A percentile compares a stretch with the other conserved stretches of the same genome.
These are phyloP conservation scores for Choricystis sp. DNA, from an alignment of 139 green algal genomes.

Conservation along the genomic window DNA sequence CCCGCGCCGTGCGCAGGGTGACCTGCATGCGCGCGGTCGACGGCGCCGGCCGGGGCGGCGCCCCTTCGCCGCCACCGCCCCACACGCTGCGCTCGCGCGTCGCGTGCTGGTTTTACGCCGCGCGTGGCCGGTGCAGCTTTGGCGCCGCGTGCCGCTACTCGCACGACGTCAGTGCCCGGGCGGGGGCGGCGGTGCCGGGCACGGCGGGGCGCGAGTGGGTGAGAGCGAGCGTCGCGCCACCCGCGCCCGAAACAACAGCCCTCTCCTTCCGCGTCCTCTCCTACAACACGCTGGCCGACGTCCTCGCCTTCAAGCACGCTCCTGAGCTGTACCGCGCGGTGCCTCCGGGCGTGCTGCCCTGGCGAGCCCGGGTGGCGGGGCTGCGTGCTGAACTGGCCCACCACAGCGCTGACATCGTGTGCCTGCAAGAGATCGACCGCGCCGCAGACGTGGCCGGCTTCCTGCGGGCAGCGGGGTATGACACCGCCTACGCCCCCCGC, in stretches of 20 bases:
- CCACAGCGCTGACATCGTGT: conserved; percentile 43
- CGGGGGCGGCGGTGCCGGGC: no score
- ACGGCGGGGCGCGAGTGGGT: no score
- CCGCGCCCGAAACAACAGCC: not conserved
- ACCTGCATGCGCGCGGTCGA: no score
- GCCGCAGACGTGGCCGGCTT: conserved; percentile 25
- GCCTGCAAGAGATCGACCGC: conserved; percentile 61
- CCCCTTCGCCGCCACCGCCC: no score
- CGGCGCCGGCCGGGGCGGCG: no score
- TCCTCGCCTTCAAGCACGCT: conserved; percentile 36
- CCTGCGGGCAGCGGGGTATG: conserved; percentile 15
- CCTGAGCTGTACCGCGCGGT: conserved; percentile 38
- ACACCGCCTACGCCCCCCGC: conserved; percentile 18
- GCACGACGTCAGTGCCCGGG: not conserved
- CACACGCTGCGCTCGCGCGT: no score
- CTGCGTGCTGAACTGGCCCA: conserved; percentile 30
- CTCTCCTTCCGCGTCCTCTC: conserved; percentile 46
- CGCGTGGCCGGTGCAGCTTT: conserved; percentile 13
- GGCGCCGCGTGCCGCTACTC: conserved; percentile 10
- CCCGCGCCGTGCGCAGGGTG: no score
- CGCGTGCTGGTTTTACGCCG: conserved; percentile 12
- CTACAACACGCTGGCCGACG: conserved; percentile 68
- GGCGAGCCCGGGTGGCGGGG: conserved; percentile 14
- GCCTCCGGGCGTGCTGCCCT: conserved; percentile 28
- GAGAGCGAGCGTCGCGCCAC: no score